Evolutionary conservation across 2,329 filamentous ascomycete species (phyloP).

Genomic region (Aureobasidium musti): DNA sequence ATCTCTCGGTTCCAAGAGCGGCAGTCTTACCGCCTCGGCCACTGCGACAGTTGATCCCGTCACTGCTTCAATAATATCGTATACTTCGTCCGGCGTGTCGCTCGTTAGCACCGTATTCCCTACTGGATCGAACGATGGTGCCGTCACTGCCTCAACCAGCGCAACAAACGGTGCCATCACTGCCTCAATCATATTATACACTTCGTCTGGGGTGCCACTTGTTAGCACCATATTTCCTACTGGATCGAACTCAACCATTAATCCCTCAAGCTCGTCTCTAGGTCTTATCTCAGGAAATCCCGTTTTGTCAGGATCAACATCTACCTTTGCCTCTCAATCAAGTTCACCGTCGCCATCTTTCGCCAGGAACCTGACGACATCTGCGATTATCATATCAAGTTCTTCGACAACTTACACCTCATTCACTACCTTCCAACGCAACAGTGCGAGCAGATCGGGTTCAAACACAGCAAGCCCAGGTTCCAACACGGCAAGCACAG

Average conservation of each 20-base stretch:
- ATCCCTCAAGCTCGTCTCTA: not conserved
- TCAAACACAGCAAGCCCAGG: conserved; percentile 11
- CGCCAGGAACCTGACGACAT: conserved; percentile 31
- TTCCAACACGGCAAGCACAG: not conserved
- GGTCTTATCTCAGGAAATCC: not conserved
- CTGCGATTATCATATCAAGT: conserved; percentile 20
- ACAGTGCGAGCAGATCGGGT: not conserved
- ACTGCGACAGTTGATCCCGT: not conserved
- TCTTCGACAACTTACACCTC: conserved; percentile 27
- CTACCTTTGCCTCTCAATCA: not conserved
- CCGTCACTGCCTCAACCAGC: not conserved
- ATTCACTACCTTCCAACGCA: conserved; percentile 23
- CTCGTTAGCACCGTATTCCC: conserved; percentile 5
- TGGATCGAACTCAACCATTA: conserved; percentile 7
- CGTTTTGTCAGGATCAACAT: not conserved
- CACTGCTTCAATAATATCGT: conserved; percentile 8
- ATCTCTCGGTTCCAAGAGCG: not conserved
- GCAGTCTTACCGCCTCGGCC: not conserved
- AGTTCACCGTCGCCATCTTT: conserved; percentile 25
- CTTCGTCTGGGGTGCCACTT: conserved; percentile 7
- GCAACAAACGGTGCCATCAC: not conserved
- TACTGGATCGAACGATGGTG: conserved; percentile 14
- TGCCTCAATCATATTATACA: conserved; percentile 14
- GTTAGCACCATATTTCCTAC: conserved; percentile 11
- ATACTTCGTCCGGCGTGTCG: conserved; percentile 14